A percentile compares a stretch with the other conserved stretches of the same genome.
Conservation (phyloP, 371 early-diverging fungal genomes). For the Coemansia sp. region DNA sequence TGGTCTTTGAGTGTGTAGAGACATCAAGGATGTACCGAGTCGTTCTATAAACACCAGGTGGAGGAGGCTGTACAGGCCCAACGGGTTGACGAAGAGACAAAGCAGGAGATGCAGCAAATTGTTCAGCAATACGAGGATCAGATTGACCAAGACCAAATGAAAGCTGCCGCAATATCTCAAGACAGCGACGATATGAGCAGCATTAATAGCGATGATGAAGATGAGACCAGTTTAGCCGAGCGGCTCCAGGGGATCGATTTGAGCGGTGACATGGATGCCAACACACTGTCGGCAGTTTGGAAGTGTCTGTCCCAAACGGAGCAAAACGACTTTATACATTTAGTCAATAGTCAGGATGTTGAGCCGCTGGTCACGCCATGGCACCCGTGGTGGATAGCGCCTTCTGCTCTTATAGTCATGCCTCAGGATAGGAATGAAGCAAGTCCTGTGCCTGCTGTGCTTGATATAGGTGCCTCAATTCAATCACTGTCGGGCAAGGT, state of each 20-base stretch:
- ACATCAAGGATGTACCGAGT: conserved; percentile 35
- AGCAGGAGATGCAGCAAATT: conserved; percentile 33
- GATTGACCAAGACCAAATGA: conserved; percentile 7
- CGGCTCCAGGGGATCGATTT: conserved; percentile 29
- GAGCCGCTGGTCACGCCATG: conserved; percentile 18
- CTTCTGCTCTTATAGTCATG: background rate
- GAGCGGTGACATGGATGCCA: conserved; percentile 2
- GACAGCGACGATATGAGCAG: background rate
- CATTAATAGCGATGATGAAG: background rate
- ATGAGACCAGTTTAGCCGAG: conserved; percentile 11
- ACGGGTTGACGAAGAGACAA: conserved; percentile 33
- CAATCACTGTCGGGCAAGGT: conserved; percentile 25
- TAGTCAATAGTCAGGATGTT: conserved; percentile 15
- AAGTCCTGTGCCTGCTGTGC: conserved; percentile 12
- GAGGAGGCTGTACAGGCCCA: conserved; percentile 31
- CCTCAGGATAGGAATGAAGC: background rate
- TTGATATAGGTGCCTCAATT: conserved; percentile 26
- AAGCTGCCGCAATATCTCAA: background rate
- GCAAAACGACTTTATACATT: conserved; percentile 20
- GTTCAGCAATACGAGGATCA: conserved; percentile 32
- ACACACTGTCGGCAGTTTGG: conserved; percentile 16
- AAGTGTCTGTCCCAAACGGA: conserved; percentile 25
- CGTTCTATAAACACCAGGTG: conserved; percentile 40
- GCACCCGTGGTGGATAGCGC: conserved; percentile 39
- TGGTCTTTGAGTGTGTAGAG: conserved; percentile 7